Percentiles rank a stretch among this genome's conserved stretches.
Conservation (phyloP, 2,329 filamentous ascomycete species). For the Biscogniauxia marginata region DNA sequence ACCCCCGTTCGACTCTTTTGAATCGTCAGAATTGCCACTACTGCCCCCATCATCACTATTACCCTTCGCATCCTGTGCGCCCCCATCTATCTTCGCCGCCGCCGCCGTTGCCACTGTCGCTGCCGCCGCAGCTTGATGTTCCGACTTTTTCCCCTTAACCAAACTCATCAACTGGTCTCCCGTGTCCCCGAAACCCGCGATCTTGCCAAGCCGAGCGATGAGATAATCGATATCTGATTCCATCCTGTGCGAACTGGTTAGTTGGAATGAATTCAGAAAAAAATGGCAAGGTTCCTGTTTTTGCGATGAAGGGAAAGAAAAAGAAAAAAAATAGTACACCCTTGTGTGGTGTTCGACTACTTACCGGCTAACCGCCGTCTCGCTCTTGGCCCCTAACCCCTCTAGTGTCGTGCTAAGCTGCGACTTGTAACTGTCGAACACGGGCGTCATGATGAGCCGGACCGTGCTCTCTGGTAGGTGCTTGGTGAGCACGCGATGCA, state of each 20-base stretch:
- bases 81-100: slow-evolving; percentile 6
- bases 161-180: slow-evolving; percentile 68
- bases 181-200: slow-evolving; percentile 75
- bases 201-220: slow-evolving; percentile 66
- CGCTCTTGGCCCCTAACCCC: slow-evolving; percentile 63
- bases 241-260: slow-evolving; percentile 54
- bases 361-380: slow-evolving; percentile 70
- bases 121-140: slow-evolving; percentile 10
- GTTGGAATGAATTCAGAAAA: not conserved
- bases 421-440: slow-evolving; percentile 78
- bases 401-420: slow-evolving; percentile 72
- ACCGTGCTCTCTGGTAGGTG: slow-evolving; percentile 77
- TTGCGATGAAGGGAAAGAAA: slow-evolving; percentile 7
- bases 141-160: slow-evolving; percentile 56
- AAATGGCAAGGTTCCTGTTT: not conserved
- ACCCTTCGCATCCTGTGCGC: not conserved
- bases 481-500: slow-evolving; percentile 81
- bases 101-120: slow-evolving; percentile 11
- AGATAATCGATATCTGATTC: slow-evolving; percentile 74
- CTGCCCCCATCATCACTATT: not conserved
- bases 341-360: too few species aligned
- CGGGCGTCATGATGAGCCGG: slow-evolving; percentile 79
- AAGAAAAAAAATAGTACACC: not conserved
- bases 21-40: not conserved
- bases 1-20: slow-evolving; percentile 8